Conservation (phyloP, 768 basidiomycete species). For the Boletus bicolor region DNA sequence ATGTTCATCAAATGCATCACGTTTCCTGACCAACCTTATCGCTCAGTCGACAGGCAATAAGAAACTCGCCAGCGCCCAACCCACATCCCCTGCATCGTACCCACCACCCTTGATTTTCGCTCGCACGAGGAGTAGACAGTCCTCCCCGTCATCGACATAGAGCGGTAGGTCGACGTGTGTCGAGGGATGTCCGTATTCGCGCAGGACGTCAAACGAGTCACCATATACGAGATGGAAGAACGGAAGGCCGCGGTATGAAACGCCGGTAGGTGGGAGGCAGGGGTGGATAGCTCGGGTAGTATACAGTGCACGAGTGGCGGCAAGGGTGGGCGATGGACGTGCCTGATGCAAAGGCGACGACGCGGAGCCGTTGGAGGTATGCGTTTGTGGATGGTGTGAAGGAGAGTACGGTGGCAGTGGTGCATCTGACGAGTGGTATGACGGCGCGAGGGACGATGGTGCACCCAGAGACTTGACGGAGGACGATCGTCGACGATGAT, state of each 20-base stretch:
- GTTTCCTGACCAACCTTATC: conserved; percentile 1
- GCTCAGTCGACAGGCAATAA: conserved; percentile 53
- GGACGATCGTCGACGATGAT: conserved; percentile 33
- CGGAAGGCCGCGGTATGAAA: conserved; percentile 69
- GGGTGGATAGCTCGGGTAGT: conserved; percentile 65
- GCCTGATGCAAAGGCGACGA: conserved; percentile 11
- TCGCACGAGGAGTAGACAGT: conserved; percentile 73
- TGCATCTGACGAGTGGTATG: conserved; percentile 21
- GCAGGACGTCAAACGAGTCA: conserved; percentile 63
- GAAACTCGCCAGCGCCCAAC: conserved; percentile 84
- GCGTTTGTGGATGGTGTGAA: conserved; percentile 14
- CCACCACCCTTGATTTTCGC: conserved; percentile 34
- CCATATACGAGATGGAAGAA: conserved; percentile 70
- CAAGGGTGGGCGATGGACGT: conserved; percentile 25
- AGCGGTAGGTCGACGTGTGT: conserved; percentile 70
- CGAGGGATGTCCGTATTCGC: conserved; percentile 78
- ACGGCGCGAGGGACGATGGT: conserved; percentile 25
- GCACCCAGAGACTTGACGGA: conserved; percentile 34
- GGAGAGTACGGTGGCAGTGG: conserved; percentile 26
- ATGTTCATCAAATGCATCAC: conserved; percentile 4
- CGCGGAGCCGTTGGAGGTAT: conserved; percentile 12
- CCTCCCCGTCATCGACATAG: conserved; percentile 73
- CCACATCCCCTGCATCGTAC: conserved; percentile 46
- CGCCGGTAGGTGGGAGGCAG: conserved; percentile 59
- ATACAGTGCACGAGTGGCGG: conserved; percentile 52